Conservation (phyloP, 1,139 yeast species). For the Sugiyamaella pinicola region DNA sequence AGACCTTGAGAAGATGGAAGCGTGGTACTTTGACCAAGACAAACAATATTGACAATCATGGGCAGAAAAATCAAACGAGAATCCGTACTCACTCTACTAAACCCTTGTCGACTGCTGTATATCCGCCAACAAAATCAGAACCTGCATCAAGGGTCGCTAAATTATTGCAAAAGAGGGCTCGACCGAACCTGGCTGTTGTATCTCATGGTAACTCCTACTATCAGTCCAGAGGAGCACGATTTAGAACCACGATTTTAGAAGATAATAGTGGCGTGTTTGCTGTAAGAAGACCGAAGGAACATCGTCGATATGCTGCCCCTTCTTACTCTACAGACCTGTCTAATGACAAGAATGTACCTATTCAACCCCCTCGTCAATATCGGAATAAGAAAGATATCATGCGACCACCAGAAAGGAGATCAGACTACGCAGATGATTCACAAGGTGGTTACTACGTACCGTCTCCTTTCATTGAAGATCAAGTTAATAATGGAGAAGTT, state of each 20-base stretch:
- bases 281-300: constrained; percentile 12
- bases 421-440: not conserved
- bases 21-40: constrained; percentile 2
- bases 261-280: constrained; percentile 22
- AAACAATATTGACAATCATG: not conserved
- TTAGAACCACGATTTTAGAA: constrained; percentile 22
- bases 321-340: not conserved
- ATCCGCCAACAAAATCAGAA: not conserved
- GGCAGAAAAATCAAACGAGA: constrained; percentile 1
- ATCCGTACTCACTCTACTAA: not conserved
- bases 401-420: not conserved
- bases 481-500: too few species aligned
- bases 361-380: not conserved
- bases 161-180: not conserved
- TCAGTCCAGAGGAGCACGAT: constrained; percentile 13
- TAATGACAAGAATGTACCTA: too few species aligned
- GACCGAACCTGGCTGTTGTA: not conserved
- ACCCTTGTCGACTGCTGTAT: not conserved
- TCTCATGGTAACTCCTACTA: constrained; percentile 13
- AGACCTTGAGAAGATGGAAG: constrained; percentile 18
- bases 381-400: constrained; percentile 5
- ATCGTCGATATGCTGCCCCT: not conserved
- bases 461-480: too few species aligned
- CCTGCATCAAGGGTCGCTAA: not conserved
- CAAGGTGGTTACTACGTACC: not conserved